Evolutionary conservation across 1,139 yeast genomes (phyloP).

Genomic region (Yamadazyma buinensis): DNA sequence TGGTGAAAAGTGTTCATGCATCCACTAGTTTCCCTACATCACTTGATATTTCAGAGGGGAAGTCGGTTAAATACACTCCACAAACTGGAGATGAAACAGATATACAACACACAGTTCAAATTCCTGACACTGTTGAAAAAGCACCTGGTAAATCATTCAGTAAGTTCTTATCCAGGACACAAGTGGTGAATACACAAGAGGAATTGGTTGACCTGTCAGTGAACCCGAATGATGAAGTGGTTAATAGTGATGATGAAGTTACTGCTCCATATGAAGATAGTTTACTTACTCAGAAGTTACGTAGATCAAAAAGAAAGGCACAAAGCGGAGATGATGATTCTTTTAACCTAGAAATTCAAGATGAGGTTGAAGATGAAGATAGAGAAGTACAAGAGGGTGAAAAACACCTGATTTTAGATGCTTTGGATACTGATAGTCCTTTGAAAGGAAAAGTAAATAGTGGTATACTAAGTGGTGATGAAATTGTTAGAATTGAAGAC

Average conservation of each 20-base stretch:
- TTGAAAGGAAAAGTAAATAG: slow-evolving; percentile 2
- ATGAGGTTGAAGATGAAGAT: no score
- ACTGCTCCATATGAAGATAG: slow-evolving; percentile 13
- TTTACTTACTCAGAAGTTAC: slow-evolving; percentile 11
- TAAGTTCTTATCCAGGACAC: slow-evolving; percentile 9
- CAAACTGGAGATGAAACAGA: no score
- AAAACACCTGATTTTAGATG: background rate
- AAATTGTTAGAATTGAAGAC: background rate
- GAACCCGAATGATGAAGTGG: slow-evolving; percentile 2
- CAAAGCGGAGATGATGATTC: background rate
- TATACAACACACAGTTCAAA: slow-evolving; percentile 9
- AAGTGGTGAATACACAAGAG: slow-evolving; percentile 18
- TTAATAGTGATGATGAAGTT: slow-evolving; percentile 19
- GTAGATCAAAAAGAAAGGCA: background rate
- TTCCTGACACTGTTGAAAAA: slow-evolving; percentile 15
- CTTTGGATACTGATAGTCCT: slow-evolving; percentile 6
- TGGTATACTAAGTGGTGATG: no score
- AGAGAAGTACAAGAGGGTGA: background rate
- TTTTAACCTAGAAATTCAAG: no score
- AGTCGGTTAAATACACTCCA: no score
- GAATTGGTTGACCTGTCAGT: background rate
- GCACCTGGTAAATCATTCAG: background rate
- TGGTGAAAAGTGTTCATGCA: no score
- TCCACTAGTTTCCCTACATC: no score
- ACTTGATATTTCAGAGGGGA: no score